Evolutionary conservation across 768 basidiomycete species (phyloP).

Genomic region (Mycena venus): DNA sequence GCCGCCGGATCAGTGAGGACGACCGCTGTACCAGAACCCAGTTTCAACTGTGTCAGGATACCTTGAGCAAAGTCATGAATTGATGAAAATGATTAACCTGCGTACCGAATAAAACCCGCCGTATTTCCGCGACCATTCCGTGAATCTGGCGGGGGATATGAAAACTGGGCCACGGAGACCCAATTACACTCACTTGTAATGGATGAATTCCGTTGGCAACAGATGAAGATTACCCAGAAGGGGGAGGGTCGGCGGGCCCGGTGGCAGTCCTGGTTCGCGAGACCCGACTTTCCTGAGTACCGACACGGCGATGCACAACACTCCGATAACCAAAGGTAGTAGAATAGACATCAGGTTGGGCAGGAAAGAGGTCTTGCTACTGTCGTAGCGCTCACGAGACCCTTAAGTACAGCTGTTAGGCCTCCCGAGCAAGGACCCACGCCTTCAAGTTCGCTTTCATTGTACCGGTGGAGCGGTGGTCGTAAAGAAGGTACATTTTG

Average conservation of each 20-base stretch:
- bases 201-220: conserved; percentile 24
- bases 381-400: neutral
- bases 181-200: conserved; percentile 18
- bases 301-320: neutral
- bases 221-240: conserved; percentile 30
- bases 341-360: neutral
- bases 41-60: neutral
- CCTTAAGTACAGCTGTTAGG: neutral
- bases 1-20: conserved; percentile 13
- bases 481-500: too few relatives aligned
- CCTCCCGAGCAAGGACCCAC: neutral
- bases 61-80: neutral
- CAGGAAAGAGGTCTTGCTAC: neutral
- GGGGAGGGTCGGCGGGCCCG: conserved; percentile 31
- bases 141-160: conserved; percentile 29
- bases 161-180: too few relatives aligned
- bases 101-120: conserved; percentile 43
- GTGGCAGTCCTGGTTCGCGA: conserved; percentile 23
- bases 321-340: neutral
- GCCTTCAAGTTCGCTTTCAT: too few relatives aligned
- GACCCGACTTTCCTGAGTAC: conserved; percentile 16
- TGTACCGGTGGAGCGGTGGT: too few relatives aligned
- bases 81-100: neutral
- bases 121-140: conserved; percentile 43
- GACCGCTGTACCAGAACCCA: conserved; percentile 13